These are phyloP conservation scores for Garcia nutans DNA, from an alignment of 345 rosid genomes.

Conservation along the genomic window DNA sequence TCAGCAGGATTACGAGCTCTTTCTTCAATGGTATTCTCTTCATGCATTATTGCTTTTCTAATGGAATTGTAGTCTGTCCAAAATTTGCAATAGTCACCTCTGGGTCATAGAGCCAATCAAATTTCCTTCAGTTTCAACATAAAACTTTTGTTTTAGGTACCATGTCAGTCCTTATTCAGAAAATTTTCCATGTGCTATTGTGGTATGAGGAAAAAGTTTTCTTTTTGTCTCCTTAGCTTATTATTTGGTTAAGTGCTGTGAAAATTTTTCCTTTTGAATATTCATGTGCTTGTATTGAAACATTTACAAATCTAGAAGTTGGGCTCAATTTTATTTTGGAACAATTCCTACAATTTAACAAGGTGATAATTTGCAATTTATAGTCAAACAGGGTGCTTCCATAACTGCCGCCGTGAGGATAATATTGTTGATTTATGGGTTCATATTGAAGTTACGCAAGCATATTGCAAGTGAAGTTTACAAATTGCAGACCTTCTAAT, in stretches of 20 bases:
- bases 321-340: background rate
- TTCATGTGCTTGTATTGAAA: background rate
- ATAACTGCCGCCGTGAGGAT: background rate
- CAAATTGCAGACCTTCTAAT: background rate
- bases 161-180: background rate
- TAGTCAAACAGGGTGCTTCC: background rate
- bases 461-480: background rate
- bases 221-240: background rate
- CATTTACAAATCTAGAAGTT: background rate
- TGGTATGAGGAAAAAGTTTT: background rate
- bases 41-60: background rate
- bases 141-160: background rate
- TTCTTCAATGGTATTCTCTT: slow-evolving; percentile 73
- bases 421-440: background rate
- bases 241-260: background rate
- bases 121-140: background rate
- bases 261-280: background rate
- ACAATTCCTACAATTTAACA: background rate
- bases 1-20: slow-evolving; percentile 85
- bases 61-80: background rate
- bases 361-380: background rate
- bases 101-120: background rate
- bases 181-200: background rate
- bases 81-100: background rate
- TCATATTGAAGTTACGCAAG: background rate